Conservation (phyloP, 2,329 filamentous ascomycete genomes). For the Tympanopsis confertula region DNA sequence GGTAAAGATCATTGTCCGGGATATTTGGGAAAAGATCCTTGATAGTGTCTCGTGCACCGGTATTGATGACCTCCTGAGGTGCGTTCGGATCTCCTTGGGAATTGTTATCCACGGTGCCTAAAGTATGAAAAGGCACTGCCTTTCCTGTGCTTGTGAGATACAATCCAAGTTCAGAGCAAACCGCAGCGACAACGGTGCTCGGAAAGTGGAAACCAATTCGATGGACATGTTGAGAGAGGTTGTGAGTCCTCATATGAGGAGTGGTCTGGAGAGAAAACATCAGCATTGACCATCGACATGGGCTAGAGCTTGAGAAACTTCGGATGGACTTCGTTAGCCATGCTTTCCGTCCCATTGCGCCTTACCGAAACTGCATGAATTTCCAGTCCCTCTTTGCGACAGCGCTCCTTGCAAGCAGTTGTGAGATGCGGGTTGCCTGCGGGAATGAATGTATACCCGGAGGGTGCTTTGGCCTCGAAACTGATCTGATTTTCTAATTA, state of each 20-base stretch:
- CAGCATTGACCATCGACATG: conserved; percentile 5
- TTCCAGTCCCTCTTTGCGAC: conserved; percentile 36
- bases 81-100: conserved; percentile 13
- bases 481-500: conserved; percentile 28
- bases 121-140: conserved; percentile 17
- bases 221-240: conserved; percentile 46
- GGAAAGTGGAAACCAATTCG: conserved; percentile 54
- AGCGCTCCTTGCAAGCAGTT: conserved; percentile 45
- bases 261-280: conserved; percentile 23
- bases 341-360: conserved; percentile 6
- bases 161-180: conserved; percentile 34
- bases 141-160: conserved; percentile 31
- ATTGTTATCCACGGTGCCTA: conserved; percentile 8
- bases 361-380: conserved; percentile 50
- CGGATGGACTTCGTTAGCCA: too few species aligned
- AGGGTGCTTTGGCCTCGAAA: conserved; percentile 39
- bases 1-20: conserved; percentile 40
- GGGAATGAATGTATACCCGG: conserved; percentile 49
- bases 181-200: conserved; percentile 41
- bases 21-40: conserved; percentile 53
- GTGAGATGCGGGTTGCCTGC: conserved; percentile 48
- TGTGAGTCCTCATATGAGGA: conserved; percentile 32
- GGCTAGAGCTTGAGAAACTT: neutral
- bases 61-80: conserved; percentile 33
- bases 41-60: conserved; percentile 45